Percentiles rank a stretch among this genome's conserved stretches.
phyloP scores from a whole-genome alignment of 2,329 filamentous ascomycete species.

The Massarina eburnea region DNA sequence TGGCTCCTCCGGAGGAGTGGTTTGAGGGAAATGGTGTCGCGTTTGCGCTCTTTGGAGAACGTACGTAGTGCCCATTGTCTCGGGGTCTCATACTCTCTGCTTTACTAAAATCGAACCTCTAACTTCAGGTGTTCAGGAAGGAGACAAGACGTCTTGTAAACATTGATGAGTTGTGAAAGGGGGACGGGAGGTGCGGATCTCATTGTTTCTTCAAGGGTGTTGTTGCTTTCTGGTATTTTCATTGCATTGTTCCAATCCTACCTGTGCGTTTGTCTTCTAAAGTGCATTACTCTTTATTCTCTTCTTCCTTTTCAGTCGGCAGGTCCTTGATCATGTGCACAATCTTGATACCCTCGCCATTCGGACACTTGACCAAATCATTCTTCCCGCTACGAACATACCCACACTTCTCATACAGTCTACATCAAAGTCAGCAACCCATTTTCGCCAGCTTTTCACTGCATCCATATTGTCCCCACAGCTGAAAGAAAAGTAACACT shows the following conservation, averaged over 20 bases:
- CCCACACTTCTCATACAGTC: conserved; percentile 38
- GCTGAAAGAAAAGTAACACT: not conserved
- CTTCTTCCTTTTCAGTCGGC: not conserved
- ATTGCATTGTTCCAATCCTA: too few species aligned
- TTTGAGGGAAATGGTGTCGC: not conserved
- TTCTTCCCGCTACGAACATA: conserved; percentile 37
- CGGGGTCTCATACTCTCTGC: too few species aligned
- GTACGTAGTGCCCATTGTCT: too few species aligned
- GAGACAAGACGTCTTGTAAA: too few species aligned
- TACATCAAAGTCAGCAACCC: not conserved
- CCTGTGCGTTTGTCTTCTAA: too few species aligned
- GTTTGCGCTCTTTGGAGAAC: too few species aligned
- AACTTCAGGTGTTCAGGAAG: too few species aligned
- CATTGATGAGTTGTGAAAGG: too few species aligned
- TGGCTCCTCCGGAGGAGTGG: not conserved
- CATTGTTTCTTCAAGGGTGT: too few species aligned
- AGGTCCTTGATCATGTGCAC: conserved; percentile 40
- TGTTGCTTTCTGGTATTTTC: too few species aligned
- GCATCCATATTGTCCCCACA: not conserved
- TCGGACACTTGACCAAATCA: conserved; percentile 36
- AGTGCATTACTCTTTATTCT: not conserved
- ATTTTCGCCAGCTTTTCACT: not conserved
- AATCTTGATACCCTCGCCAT: conserved; percentile 35
- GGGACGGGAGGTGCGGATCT: too few species aligned
- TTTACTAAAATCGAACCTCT: too few species aligned